Evolutionary conservation across 2,329 filamentous ascomycete genomes (phyloP).

Genomic region (Sclerotinia borealis): DNA sequence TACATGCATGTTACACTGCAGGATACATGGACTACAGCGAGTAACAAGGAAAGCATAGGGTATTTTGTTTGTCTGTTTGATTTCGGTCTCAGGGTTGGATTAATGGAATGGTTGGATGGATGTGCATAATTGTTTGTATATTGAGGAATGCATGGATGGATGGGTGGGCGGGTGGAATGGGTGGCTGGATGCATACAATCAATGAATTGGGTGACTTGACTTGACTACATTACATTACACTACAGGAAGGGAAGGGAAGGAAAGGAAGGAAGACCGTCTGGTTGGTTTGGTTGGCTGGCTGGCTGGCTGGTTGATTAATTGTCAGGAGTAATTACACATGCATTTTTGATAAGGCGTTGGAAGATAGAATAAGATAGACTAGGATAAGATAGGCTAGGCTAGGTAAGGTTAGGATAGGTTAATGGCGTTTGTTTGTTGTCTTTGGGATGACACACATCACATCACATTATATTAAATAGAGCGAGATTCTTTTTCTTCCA

Average conservation of each 20-base stretch:
- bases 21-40: not conserved
- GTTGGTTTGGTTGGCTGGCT: not conserved
- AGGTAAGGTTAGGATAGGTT: too few relatives aligned
- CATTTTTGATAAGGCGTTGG: not conserved
- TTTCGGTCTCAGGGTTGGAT: conserved; percentile 7
- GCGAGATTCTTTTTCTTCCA: not conserved
- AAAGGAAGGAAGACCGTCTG: not conserved
- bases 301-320: not conserved
- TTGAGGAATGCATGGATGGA: not conserved
- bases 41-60: not conserved
- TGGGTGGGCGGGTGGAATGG: not conserved
- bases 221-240: not conserved
- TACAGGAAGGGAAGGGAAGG: too few relatives aligned
- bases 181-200: not conserved
- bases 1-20: too few relatives aligned
- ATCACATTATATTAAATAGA: not conserved
- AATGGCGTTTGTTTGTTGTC: too few relatives aligned
- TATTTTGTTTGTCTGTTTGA: not conserved
- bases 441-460: too few relatives aligned
- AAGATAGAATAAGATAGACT: too few relatives aligned
- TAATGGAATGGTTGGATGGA: not conserved
- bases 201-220: not conserved
- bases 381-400: too few relatives aligned
- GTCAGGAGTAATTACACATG: not conserved
- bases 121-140: conserved; percentile 4